These are phyloP conservation scores for Aspergillus asperescens DNA, from an alignment of 495 filamentous ascomycete genomes.

Conservation along the genomic window DNA sequence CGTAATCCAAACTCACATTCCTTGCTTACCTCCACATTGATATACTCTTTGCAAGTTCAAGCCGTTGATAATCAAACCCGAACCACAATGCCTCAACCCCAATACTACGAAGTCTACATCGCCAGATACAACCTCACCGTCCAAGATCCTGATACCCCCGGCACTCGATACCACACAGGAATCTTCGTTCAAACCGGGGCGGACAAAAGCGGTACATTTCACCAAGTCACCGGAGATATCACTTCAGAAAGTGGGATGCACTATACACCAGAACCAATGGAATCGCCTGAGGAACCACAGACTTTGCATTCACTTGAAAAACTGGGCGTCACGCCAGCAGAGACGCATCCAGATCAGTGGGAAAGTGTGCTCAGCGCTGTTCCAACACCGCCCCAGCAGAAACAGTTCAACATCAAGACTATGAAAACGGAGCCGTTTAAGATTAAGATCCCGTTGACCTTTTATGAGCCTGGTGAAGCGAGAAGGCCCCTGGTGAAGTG, in stretches of 20 bases:
- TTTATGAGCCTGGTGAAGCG: constrained; percentile 22
- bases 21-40: too few relatives aligned
- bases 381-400: constrained; percentile 18
- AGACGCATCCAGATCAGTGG: constrained; percentile 13
- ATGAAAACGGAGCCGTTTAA: constrained; percentile 24
- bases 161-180: constrained; percentile 23
- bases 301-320: constrained; percentile 16
- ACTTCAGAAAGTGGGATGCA: constrained; percentile 19
- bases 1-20: too few relatives aligned
- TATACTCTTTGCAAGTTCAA: too few relatives aligned
- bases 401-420: constrained; percentile 21
- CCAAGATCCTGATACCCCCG: constrained; percentile 24
- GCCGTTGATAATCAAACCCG: too few relatives aligned
- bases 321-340: constrained; percentile 16
- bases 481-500: constrained; percentile 23
- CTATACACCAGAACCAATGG: constrained; percentile 10
- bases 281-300: constrained; percentile 14
- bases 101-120: constrained; percentile 21
- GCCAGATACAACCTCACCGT: constrained; percentile 18
- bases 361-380: constrained; percentile 1
- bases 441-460: constrained; percentile 15
- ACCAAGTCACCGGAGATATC: constrained; percentile 32
- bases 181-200: constrained; percentile 26
- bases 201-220: constrained; percentile 18
- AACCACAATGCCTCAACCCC: constrained; percentile 4